These are phyloP conservation scores for Candida insectorum DNA, from an alignment of 805 yeast genomes.

Conservation along the genomic window DNA sequence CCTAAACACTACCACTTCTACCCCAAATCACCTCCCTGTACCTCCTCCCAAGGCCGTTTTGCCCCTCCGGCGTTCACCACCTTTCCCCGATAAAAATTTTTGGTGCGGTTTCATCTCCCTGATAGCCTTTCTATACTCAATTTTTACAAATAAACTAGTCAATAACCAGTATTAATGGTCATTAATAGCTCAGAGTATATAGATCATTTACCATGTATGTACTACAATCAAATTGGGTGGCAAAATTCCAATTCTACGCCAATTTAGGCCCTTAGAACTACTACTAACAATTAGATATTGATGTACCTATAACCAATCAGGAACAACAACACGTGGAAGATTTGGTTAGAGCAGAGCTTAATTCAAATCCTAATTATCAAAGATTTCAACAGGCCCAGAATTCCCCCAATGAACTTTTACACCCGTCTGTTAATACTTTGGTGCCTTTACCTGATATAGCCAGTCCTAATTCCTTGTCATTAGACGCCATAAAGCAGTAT, in stretches of 20 bases:
- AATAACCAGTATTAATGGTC: too few species aligned
- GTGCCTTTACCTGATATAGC: slow-evolving; percentile 14
- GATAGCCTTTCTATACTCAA: background rate
- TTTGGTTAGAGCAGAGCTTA: slow-evolving; percentile 18
- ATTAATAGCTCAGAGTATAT: slow-evolving; percentile 28
- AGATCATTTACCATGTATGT: slow-evolving; percentile 41
- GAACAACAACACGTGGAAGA: slow-evolving; percentile 34
- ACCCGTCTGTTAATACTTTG: slow-evolving; percentile 19
- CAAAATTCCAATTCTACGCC: too few species aligned
- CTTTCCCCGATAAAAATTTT: too few species aligned
- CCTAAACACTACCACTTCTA: too few species aligned
- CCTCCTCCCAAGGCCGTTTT: too few species aligned
- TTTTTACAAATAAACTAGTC: too few species aligned
- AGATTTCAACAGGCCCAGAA: background rate
- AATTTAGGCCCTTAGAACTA: background rate
- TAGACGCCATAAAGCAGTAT: slow-evolving; percentile 20
- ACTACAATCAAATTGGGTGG: background rate
- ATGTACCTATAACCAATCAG: slow-evolving; percentile 30
- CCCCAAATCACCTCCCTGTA: too few species aligned
- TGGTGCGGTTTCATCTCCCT: too few species aligned
- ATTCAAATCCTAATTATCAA: background rate
- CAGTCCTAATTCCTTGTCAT: slow-evolving; percentile 6
- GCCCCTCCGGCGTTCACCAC: too few species aligned
- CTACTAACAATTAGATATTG: slow-evolving; percentile 19
- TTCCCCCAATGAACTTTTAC: slow-evolving; percentile 8